A percentile compares a stretch with the other conserved stretches of the same genome.
phyloP scores from a whole-genome alignment of 2,329 filamentous ascomycete genomes.

The Lithohypha guttulata region DNA sequence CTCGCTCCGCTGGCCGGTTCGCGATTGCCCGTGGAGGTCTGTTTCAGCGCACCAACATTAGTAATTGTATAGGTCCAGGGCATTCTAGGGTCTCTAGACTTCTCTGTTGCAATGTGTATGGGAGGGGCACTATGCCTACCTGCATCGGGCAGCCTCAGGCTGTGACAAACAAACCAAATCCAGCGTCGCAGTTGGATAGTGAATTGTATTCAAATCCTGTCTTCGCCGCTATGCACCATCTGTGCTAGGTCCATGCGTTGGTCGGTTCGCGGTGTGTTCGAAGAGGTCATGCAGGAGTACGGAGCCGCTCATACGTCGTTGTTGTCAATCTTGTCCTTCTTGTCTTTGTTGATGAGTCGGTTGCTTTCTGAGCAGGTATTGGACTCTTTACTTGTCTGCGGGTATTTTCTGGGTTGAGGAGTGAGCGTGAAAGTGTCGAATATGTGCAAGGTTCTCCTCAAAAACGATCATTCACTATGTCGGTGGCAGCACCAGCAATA shows the following conservation, averaged over 20 bases:
- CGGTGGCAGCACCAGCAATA: not conserved
- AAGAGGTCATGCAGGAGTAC: not conserved
- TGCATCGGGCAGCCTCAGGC: conserved; percentile 18
- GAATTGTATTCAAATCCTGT: too few species aligned
- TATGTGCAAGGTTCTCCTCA: too few species aligned
- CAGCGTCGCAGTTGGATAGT: conserved; percentile 4
- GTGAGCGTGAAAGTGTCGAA: not conserved
- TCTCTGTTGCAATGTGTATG: not conserved
- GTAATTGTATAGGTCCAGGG: conserved; percentile 6
- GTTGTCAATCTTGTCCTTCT: conserved; percentile 1
- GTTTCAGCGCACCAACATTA: conserved; percentile 4
- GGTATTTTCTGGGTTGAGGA: not conserved
- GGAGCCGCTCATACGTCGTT: not conserved
- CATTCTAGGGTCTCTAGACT: conserved; percentile 1
- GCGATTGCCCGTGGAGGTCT: conserved; percentile 34
- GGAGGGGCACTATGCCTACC: conserved; percentile 13
- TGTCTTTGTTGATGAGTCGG: not conserved
- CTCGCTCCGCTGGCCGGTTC: conserved; percentile 30
- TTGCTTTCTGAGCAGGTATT: not conserved
- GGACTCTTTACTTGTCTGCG: not conserved
- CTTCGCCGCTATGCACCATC: not conserved
- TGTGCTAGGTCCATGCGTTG: conserved; percentile 1
- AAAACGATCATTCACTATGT: not conserved
- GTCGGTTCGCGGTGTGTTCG: not conserved
- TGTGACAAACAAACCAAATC: conserved; percentile 9